These are phyloP conservation scores for Excoecaria agallocha DNA, from an alignment of 345 rosid genomes.

Conservation along the genomic window DNA sequence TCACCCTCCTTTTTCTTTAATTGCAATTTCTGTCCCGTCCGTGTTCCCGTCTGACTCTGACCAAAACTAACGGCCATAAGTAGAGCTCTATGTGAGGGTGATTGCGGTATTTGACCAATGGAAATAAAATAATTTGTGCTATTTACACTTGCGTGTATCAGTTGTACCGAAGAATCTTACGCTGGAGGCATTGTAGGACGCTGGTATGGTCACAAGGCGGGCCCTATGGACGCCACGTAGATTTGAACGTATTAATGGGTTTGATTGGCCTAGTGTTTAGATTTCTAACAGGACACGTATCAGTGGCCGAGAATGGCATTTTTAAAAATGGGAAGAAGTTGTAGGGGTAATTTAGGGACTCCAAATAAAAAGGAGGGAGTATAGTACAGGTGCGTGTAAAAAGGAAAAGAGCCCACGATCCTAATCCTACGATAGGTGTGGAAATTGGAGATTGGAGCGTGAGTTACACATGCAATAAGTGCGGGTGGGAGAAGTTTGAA, in stretches of 20 bases:
- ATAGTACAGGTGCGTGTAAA: slow-evolving; percentile 22
- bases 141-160: slow-evolving; percentile 13
- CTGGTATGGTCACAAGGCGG: not conserved
- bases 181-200: not conserved
- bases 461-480: not conserved
- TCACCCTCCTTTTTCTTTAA: not conserved
- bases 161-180: slow-evolving; percentile 22
- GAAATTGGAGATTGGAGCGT: not conserved
- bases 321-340: not conserved
- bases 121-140: not conserved
- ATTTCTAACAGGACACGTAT: slow-evolving; percentile 6
- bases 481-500: slow-evolving; percentile 15
- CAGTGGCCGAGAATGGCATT: not conserved
- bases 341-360: slow-evolving; percentile 7
- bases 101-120: not conserved
- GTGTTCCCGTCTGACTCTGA: not conserved
- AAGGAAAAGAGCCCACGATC: not conserved
- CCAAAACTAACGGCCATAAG: not conserved
- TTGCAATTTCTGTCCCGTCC: not conserved
- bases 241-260: not conserved
- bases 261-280: not conserved
- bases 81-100: not conserved
- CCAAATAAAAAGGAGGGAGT: not conserved
- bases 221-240: slow-evolving; percentile 10
- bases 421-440: not conserved